A percentile compares a stretch with the other conserved stretches of the same genome.
Conservation (phyloP, 1,139 yeast genomes). For the Kurtzmaniella quercitrusa region DNA sequence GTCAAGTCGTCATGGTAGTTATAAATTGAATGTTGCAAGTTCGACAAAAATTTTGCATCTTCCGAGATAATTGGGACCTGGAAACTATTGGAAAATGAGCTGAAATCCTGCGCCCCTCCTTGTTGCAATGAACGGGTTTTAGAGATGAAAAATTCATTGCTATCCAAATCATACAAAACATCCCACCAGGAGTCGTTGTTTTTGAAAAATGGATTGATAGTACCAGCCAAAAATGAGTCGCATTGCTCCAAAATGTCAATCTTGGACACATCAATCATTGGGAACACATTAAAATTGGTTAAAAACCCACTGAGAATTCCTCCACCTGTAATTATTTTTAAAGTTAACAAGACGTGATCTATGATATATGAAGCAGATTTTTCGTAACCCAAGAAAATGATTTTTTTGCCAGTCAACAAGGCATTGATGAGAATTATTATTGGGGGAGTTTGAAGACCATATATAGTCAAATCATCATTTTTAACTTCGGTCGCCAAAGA, state of each 20-base stretch:
- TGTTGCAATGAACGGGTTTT: slow-evolving; percentile 6
- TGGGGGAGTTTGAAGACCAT: slow-evolving; percentile 59
- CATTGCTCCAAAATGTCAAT: slow-evolving; percentile 52
- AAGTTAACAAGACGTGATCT: slow-evolving; percentile 49
- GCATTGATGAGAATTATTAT: slow-evolving; percentile 54
- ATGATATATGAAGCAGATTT: slow-evolving; percentile 53
- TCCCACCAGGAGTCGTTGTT: slow-evolving; percentile 58
- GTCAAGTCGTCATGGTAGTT: slow-evolving; percentile 48
- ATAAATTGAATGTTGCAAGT: slow-evolving; percentile 40
- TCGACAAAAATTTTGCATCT: slow-evolving; percentile 46
- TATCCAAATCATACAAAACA: slow-evolving; percentile 53
- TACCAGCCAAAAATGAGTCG: slow-evolving; percentile 60
- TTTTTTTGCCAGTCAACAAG: slow-evolving; percentile 52
- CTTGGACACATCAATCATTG: slow-evolving; percentile 60
- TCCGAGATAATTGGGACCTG: slow-evolving; percentile 40
- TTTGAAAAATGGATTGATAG: slow-evolving; percentile 64
- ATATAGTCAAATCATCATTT: slow-evolving; percentile 43
- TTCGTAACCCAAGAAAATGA: slow-evolving; percentile 53
- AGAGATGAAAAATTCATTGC: slow-evolving; percentile 38
- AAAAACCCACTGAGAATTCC: slow-evolving; percentile 53
- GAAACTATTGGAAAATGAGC: slow-evolving; percentile 10
- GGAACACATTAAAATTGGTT: slow-evolving; percentile 48
- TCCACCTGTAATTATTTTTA: slow-evolving; percentile 56
- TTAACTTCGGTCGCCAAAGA: slow-evolving; percentile 26
- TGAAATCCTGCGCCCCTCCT: slow-evolving; percentile 9